Base-by-base conservation (phyloP, 2,329 filamentous ascomycete genomes). In the Ciborinia camelliae region DNA sequence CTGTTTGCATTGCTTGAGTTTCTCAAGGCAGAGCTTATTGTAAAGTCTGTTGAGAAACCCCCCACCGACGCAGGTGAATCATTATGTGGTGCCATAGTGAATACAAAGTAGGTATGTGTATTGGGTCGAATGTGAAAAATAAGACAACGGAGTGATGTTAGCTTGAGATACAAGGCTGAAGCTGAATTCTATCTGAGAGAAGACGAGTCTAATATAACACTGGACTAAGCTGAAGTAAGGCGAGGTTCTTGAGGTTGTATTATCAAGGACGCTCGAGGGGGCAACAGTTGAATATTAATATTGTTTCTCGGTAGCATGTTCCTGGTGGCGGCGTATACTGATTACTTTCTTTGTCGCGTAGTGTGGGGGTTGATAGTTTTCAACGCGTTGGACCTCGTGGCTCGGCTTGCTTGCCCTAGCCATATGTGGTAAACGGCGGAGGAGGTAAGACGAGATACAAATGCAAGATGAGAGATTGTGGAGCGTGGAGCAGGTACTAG, bases 41-140 rank as follows among this genome's bases (percentile, higher is more conserved):
- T 75, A 71, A 80, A 80, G 59, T 76, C 74, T 67, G 76, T 72
- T n/a, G 77, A 76, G 71, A 78, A 81, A 75, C 78, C 80, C 48
- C 77, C 76, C 47, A 76, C 71, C n/a, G 80, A 77, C n/a, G 79
- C 81, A 30, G 77, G 78, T 39, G 79, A 77, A 69, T 82, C 78
- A 69, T 78, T 81, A 72, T 82, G 80, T 47, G 80, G 80, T 67
- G 80, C 72, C 80, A 82, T 81, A 30, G 63, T 69, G 65, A 50
- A 41, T 43, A 63, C 35, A n/a, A 26, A 41, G 5, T 51, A 18
- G 4, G 9, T 30, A 28, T n/a, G 10, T 43, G 35, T 30, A 32
- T 26, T 18, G 32, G 30, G 20, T 30, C 28, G 20, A 37, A 47
- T 28, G 20, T 12, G n/a, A 18, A 47, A n/a, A 47, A n/a, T 7